Conservation (phyloP, 495 filamentous ascomycete species). For the Aspergillus asperescens region DNA sequence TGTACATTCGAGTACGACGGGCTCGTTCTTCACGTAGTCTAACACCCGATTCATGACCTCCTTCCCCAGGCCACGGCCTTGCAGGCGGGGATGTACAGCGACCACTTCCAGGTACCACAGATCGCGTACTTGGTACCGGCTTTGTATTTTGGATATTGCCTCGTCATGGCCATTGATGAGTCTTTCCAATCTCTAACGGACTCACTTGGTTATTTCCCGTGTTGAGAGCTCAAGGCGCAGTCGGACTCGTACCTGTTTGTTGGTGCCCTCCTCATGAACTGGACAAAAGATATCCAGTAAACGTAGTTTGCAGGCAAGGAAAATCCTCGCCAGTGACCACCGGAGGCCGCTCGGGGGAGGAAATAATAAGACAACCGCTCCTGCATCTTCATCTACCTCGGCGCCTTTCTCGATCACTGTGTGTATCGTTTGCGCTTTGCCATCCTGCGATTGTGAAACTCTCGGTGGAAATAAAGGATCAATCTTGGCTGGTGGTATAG, state of each 20-base stretch:
- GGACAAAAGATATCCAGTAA: constrained; percentile 17
- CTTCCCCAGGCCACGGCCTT: constrained; percentile 23
- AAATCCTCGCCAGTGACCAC: constrained; percentile 16
- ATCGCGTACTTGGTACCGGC: constrained; percentile 7
- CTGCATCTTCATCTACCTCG: constrained; percentile 20
- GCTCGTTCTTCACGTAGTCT: constrained; percentile 11
- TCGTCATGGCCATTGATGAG: constrained; percentile 14
- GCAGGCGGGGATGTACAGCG: constrained; percentile 28
- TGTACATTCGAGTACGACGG: constrained; percentile 27
- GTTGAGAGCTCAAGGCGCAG: not conserved
- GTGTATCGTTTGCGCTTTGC: too few relatives aligned
- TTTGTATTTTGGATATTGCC: constrained; percentile 5
- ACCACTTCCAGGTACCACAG: constrained; percentile 31
- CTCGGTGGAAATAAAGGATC: constrained; percentile 4
- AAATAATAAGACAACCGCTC: constrained; percentile 21
- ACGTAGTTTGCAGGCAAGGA: constrained; percentile 20
- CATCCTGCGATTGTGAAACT: not conserved
- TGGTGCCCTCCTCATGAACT: constrained; percentile 13
- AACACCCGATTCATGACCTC: constrained; percentile 18
- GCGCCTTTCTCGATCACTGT: too few relatives aligned
- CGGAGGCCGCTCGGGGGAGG: constrained; percentile 16
- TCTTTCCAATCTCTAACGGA: constrained; percentile 17
- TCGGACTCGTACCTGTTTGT: constrained; percentile 13
- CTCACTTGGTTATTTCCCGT: not conserved
- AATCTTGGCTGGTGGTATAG: constrained; percentile 11